Evolutionary conservation across 2,329 filamentous ascomycete genomes (phyloP).

Genomic region (Neonectria hederae): DNA sequence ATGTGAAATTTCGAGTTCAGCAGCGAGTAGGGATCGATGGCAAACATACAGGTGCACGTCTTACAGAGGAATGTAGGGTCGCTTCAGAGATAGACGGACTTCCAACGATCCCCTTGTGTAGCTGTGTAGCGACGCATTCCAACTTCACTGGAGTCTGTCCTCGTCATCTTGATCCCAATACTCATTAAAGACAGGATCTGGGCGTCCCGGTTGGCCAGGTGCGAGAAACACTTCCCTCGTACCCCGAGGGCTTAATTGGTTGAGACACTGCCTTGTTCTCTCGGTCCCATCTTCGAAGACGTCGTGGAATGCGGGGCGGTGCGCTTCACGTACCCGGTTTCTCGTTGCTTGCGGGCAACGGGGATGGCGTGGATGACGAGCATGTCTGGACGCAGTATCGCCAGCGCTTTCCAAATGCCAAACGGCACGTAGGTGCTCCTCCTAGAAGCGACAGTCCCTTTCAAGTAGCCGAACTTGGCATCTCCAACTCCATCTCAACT

Average conservation of each 20-base stretch:
- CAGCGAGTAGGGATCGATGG: not conserved
- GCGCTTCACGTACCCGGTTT: no score
- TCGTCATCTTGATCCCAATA: not conserved
- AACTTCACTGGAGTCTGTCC: not conserved
- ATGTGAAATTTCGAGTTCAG: not conserved
- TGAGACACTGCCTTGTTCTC: not conserved
- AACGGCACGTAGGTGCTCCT: not conserved
- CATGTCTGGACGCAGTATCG: not conserved
- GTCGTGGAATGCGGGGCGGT: no score
- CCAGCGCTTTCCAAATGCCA: not conserved
- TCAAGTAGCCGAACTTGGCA: not conserved
- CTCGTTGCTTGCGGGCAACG: no score
- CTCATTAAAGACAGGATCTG: not conserved
- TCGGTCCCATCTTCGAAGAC: not conserved
- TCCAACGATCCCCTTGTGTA: not conserved
- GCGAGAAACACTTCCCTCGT: not conserved
- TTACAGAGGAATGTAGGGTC: not conserved
- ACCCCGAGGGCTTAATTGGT: no score
- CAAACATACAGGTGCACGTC: not conserved
- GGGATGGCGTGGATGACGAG: not conserved
- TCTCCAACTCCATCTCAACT: not conserved
- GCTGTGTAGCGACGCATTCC: not conserved
- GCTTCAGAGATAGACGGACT: not conserved
- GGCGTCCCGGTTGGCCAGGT: not conserved
- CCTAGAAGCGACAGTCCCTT: not conserved